phyloP scores from a whole-genome alignment of 805 yeast genomes.

The Kodamaea fukazawae region DNA sequence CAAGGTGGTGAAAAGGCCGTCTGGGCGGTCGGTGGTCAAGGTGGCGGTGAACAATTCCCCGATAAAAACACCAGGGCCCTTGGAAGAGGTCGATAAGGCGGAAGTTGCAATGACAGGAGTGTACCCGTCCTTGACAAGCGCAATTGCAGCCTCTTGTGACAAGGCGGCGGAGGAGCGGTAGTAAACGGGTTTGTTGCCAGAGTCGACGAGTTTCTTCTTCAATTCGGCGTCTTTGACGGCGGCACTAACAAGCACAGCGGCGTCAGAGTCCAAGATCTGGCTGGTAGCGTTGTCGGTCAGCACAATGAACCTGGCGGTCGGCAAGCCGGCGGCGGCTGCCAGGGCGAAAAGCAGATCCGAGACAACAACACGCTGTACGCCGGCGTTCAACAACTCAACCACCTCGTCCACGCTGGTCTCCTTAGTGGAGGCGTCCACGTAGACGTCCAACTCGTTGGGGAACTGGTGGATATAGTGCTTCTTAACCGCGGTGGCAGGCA shows the following conservation, averaged over 20 bases:
- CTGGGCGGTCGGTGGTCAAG: constrained; percentile 77
- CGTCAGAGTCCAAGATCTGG: constrained; percentile 16
- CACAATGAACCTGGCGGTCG: constrained; percentile 45
- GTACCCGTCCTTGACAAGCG: constrained; percentile 31
- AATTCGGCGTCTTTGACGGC: constrained; percentile 16
- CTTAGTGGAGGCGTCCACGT: constrained; percentile 29
- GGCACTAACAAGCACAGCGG: constrained; percentile 21
- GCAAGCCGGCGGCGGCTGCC: constrained; percentile 49
- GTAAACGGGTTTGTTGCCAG: constrained; percentile 33
- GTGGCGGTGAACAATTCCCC: constrained; percentile 48
- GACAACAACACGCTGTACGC: constrained; percentile 50
- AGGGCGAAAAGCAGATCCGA: constrained; percentile 24
- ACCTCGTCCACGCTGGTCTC: constrained; percentile 34
- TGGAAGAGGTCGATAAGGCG: constrained; percentile 28
- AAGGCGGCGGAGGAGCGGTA: constrained; percentile 12
- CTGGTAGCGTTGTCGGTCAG: constrained; percentile 11
- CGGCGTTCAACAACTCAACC: constrained; percentile 54
- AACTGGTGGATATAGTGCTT: constrained; percentile 33
- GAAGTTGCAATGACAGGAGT: constrained; percentile 31
- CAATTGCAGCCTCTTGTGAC: constrained; percentile 23
- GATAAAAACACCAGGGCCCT: constrained; percentile 28
- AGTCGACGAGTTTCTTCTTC: constrained; percentile 15
- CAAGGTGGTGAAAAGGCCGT: constrained; percentile 81
- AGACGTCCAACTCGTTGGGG: constrained; percentile 28
- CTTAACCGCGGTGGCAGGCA: constrained; percentile 25